Evolutionary conservation across 768 basidiomycete species (phyloP), one percentile per base, ranked within the genome.

Genomic region (Tulasnella sp.): DNA sequence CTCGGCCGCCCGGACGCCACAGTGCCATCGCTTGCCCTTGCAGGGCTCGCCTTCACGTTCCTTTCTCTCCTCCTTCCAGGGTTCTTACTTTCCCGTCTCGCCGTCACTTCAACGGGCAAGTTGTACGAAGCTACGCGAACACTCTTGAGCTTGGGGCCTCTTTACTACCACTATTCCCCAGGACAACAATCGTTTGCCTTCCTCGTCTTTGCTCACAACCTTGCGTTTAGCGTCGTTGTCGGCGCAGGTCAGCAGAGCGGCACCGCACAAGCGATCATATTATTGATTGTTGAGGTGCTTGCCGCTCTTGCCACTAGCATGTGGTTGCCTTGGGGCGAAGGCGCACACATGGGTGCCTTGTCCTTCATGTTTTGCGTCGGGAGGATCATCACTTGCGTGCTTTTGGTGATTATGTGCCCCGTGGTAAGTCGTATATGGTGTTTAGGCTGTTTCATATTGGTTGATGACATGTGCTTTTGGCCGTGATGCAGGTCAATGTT

Each of bases 321-420:
- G 31, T 96, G 90, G 90, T 77, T 96, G 59, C 93, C 93, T 15
- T 99, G 94, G 94, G 90, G 89, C 29, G 85, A 85, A 52, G 91
- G 94, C 1, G 91, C 94, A 1, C 87, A 90, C 60, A 98, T 98
- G 96, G 94, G 93, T 12, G 75, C 92, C 34, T 83, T 94, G 58
- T 91, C 88, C 67, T 97, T 97, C 74, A 72, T 96, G 65, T 84
- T 94, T 64, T 91, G 89, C 58, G 86, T 94, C 4, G 82, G 86
- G 19, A 76, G 94, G 62, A 93, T 96, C 64, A 82, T 92, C 25
- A 78, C 91, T 21, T 86, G 88, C 2, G 91, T 97, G 12, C 70
- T 99, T 32, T 73, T 97, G 43, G 86, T 99, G 63, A 88, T 97
- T 62, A 71, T 99, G 49, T 84, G 86, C 14, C 87, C 91, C 25